phyloP scores from a whole-genome alignment of 306 rosid genomes.

The Pueraria montana region DNA sequence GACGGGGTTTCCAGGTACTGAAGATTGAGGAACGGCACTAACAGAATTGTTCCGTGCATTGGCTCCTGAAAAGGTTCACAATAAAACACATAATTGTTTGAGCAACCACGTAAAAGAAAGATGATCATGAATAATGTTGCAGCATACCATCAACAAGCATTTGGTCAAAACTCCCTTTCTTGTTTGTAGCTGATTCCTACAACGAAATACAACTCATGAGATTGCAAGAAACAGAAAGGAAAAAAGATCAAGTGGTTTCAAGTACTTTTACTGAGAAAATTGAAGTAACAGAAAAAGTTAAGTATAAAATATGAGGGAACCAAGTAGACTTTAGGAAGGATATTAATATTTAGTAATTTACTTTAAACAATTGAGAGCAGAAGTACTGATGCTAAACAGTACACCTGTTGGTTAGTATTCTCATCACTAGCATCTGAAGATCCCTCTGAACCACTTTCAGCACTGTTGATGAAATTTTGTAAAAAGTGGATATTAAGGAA shows the following conservation, averaged over 20 bases:
- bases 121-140: conserved; percentile 12
- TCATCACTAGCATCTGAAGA: conserved; percentile 91
- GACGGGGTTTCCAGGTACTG: conserved; percentile 67
- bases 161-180: conserved; percentile 83
- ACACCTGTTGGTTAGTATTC: conserved; percentile 81
- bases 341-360: not conserved
- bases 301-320: not conserved
- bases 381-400: conserved; percentile 11
- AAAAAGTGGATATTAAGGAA: conserved; percentile 26
- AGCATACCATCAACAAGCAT: conserved; percentile 86
- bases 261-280: not conserved
- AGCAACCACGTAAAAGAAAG: conserved; percentile 29
- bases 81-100: conserved; percentile 34
- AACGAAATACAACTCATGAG: conserved; percentile 27
- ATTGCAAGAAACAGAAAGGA: not conserved
- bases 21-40: conserved; percentile 52
- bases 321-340: conserved; percentile 18
- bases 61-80: conserved; percentile 63
- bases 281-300: not conserved
- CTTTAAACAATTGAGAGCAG: conserved; percentile 37
- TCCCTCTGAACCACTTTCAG: conserved; percentile 88
- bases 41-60: conserved; percentile 67
- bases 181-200: conserved; percentile 69
- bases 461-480: conserved; percentile 55
- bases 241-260: not conserved